A percentile compares a stretch with the other conserved stretches of the same genome.
phyloP scores from a whole-genome alignment of 768 basidiomycete species.

The Pleurotus pulmonarius region DNA sequence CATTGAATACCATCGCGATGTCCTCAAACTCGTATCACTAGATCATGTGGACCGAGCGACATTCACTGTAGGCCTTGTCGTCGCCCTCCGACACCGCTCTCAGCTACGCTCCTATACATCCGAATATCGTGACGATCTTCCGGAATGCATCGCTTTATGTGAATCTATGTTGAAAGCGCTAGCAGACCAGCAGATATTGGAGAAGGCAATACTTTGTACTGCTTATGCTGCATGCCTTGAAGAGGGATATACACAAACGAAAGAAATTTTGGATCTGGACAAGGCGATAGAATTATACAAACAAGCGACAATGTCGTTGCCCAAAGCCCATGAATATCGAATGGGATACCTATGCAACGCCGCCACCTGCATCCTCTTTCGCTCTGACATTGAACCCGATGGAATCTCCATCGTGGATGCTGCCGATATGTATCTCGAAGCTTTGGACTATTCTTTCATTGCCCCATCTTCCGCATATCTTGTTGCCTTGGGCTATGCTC shows the following conservation, averaged over 20 bases:
- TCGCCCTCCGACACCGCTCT: background rate
- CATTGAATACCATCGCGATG: background rate
- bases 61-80: background rate
- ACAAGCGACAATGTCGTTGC: background rate
- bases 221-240: background rate
- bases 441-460: background rate
- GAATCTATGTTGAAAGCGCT: background rate
- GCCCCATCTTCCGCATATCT: background rate
- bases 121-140: background rate
- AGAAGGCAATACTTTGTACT: background rate
- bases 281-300: background rate
- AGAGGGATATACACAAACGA: background rate
- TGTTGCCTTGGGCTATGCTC: background rate
- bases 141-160: background rate
- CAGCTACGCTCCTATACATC: background rate
- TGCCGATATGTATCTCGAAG: background rate
- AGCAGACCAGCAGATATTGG: background rate
- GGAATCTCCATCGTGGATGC: background rate
- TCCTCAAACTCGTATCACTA: background rate
- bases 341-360: background rate
- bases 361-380: background rate
- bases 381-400: background rate
- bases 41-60: background rate
- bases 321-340: background rate
- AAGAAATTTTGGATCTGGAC: background rate